Base-by-base conservation (phyloP, 192 early-diverging fungal genomes). In the Backusella australiensis region DNA sequence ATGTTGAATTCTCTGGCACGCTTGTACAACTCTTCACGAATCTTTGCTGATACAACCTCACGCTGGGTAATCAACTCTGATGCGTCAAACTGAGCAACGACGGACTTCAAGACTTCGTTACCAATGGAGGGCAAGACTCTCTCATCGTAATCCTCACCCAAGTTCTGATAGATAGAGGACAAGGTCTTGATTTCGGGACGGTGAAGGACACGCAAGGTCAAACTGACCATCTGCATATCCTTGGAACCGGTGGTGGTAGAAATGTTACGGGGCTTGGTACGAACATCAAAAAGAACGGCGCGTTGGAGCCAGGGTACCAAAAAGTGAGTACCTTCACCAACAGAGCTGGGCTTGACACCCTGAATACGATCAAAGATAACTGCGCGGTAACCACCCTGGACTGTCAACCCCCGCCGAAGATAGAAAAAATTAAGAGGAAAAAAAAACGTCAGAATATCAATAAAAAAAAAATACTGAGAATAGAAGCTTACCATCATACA, bases 71-170 rank as follows among this genome's bases (percentile, higher is more conserved):
- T 99, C 34, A 99, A 87, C 82, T 99, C 98, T 69, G 92, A 88
- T 71, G 98, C 97, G 83, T 98, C 96, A 86, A 98, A 99, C 86
- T 99, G 98, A n/a, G 98, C 98, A n/a, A 99, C 97, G 59, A 96
- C 92, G 67, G 93, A 89, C 91, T 99, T 99, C 78, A 99, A 90
- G 46, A 99, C 97, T 86, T 99, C 98, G 89, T 99, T 99, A 80
- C 98, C 98, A 78, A 99, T 99, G 38, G 93, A 94, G 34, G 98
- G 97, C 73, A 99, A 90, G 21, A 98, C 97, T 71, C 96, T 87
- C 84, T 99, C 98, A 81, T 99, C 98, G 78, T 97, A 99, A 80
- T 99, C 98, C 80, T 91, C 75, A 29, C 98, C 98, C 34, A 98
- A 85, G 66, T 89, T 92, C 82, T 96, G 93, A 84, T 97, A 98